phyloP scores from a whole-genome alignment of 352 stramenopile genomes.

The Phytophthora rubi region DNA sequence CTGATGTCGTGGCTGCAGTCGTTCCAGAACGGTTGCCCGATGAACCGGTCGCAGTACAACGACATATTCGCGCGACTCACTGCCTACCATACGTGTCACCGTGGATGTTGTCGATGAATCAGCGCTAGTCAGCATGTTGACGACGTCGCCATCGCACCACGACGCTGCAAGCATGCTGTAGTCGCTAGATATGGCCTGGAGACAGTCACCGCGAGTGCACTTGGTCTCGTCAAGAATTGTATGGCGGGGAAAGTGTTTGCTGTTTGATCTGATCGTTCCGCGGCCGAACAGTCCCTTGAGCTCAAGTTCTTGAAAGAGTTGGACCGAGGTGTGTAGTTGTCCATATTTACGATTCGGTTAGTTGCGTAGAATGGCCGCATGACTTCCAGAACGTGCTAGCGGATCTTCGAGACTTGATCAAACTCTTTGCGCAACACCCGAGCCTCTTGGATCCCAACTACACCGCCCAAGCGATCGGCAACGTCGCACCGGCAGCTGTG shows the following conservation, averaged over 20 bases:
- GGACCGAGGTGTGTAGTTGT: too few species aligned
- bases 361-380: too few species aligned
- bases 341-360: too few species aligned
- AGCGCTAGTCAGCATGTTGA: conserved; percentile 4
- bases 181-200: neutral
- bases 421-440: too few species aligned
- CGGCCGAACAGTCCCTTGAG: neutral
- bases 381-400: too few species aligned
- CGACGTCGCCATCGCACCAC: conserved; percentile 6
- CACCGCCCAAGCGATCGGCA: too few species aligned
- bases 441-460: too few species aligned
- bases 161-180: conserved; percentile 4
- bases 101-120: conserved; percentile 5
- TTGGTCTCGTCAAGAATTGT: neutral
- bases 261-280: neutral
- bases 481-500: too few species aligned
- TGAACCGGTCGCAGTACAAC: too few species aligned
- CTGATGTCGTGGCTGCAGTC: too few species aligned
- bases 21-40: too few species aligned
- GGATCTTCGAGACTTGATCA: too few species aligned
- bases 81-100: conserved; percentile 8
- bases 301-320: neutral
- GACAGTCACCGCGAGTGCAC: neutral
- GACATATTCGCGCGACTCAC: conserved; percentile 6
- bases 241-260: conserved; percentile 1